Base-by-base conservation (phyloP, 306 rosid species). In the Vigna unguiculata region DNA sequence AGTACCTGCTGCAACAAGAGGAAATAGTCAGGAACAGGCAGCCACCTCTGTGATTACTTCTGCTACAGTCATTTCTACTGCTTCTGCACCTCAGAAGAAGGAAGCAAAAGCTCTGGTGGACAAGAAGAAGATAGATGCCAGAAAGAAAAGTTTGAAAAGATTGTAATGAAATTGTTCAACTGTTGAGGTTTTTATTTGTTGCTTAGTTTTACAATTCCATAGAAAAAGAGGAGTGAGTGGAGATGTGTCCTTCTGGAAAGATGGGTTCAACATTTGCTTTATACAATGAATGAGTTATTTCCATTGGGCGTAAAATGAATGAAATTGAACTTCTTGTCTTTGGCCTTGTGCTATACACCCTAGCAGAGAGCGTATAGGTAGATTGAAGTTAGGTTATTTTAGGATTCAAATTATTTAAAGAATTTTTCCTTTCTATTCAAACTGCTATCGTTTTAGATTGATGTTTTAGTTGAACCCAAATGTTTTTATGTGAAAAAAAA, bases 131-230 rank as follows among this genome's bases (percentile, higher is more conserved):
- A 77, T 91, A 21, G 99, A 96, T 75, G 99, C 98, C 19, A 90
- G 98, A 87, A 96, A 96, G 97, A 96, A 88, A 80, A 96, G 99
- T 65, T 83, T 96, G 88, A 96, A 96, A 87, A 92, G 99, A 91
- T 89, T 92, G 88, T 96, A 76, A 85, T 64, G 51, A 90, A 55
- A 74, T 67, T 62, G 78, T 20, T 24, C 34, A 76, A 79, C 65
- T 59, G 73, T 78, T 79, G 84, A 84, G 77, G 74, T 64, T 52
- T 67, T 49, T 32, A 61, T 76, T 80, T 84, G 75, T 67, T 82
- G 38, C 73, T 55, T 76, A 72, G 77, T 71, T 73, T 28, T 75
- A 61, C 62, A 74, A 30, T 45, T 48, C 70, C 76, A 49, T 57
- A 49, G 69, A 52, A 20, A 60, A 32, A 41, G 17, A 28, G 32